Percentiles rank a stretch among this genome's conserved stretches.
Evolutionary conservation across 2,329 filamentous ascomycete species (phyloP).

Genomic region (Didymosphaeria variabile): DNA sequence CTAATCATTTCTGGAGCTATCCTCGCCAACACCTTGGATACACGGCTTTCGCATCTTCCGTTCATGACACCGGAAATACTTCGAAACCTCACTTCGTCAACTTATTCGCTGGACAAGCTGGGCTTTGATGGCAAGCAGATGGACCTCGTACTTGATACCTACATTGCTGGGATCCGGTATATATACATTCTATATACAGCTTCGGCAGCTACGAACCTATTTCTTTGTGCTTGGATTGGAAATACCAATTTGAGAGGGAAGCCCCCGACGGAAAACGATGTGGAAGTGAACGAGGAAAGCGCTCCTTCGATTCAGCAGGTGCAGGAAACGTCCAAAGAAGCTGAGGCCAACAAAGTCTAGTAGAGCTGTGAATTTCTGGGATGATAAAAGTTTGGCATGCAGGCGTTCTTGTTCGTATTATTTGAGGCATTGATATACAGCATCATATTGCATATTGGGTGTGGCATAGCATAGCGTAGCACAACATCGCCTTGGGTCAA

Average conservation of each 20-base stretch:
- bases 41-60: slow-evolving; percentile 16
- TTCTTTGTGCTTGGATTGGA: slow-evolving; percentile 26
- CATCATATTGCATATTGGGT: neutral
- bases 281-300: neutral
- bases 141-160: slow-evolving; percentile 19
- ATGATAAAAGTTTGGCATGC: neutral
- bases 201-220: slow-evolving; percentile 19
- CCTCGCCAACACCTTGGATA: slow-evolving; percentile 21
- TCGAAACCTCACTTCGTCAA: slow-evolving; percentile 25
- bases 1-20: slow-evolving; percentile 28
- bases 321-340: neutral
- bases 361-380: neutral
- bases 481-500: neutral
- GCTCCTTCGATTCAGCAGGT: neutral
- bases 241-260: slow-evolving; percentile 28
- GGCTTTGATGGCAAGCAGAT: slow-evolving; percentile 18
- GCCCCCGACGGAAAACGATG: slow-evolving; percentile 20
- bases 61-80: slow-evolving; percentile 22
- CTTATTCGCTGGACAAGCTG: slow-evolving; percentile 21
- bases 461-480: neutral
- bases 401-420: neutral
- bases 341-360: neutral
- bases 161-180: slow-evolving; percentile 23
- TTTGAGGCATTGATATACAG: neutral
- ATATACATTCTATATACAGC: slow-evolving; percentile 27